Conservation (phyloP, 2,329 filamentous ascomycete genomes). For the Chrysoporthe puriensis region DNA sequence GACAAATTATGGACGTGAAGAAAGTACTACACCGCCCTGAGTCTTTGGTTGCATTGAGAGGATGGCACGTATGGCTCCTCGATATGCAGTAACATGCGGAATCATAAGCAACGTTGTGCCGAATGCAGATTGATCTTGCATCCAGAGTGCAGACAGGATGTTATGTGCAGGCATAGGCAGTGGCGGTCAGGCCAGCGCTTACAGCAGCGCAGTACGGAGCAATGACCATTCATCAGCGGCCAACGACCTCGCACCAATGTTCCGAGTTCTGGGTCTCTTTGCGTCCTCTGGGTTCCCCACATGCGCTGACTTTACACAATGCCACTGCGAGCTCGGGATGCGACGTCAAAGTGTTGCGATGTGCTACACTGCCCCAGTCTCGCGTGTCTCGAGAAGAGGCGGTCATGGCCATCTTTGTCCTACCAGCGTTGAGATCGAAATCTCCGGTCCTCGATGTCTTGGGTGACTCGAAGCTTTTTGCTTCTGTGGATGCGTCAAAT, state of each 20-base stretch:
- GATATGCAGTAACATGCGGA: background rate
- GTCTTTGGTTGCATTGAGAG: background rate
- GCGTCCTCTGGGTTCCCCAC: background rate
- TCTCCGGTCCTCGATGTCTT: conserved; percentile 5
- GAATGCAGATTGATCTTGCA: background rate
- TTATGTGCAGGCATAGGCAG: background rate
- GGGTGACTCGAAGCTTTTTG: background rate
- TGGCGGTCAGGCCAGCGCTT: conserved; percentile 8
- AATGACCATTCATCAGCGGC: background rate
- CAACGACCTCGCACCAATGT: background rate
- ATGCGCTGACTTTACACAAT: conserved; percentile 13
- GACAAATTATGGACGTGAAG: background rate
- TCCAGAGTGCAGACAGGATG: conserved; percentile 1
- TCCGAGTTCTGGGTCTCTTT: background rate
- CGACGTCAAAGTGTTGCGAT: conserved; percentile 11
- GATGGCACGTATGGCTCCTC: background rate
- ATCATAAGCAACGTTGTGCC: background rate
- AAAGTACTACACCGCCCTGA: background rate
- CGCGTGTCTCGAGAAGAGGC: background rate
- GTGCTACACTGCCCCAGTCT: conserved; percentile 7
- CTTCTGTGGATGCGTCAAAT: conserved; percentile 16
- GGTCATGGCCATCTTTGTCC: conserved; percentile 3
- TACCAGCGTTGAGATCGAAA: background rate
- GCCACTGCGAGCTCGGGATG: conserved; percentile 14
- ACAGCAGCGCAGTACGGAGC: background rate